Percentiles rank a stretch among this genome's conserved stretches.
Conservation (phyloP, 2,329 filamentous ascomycete genomes). For the Penicillium sp. region DNA sequence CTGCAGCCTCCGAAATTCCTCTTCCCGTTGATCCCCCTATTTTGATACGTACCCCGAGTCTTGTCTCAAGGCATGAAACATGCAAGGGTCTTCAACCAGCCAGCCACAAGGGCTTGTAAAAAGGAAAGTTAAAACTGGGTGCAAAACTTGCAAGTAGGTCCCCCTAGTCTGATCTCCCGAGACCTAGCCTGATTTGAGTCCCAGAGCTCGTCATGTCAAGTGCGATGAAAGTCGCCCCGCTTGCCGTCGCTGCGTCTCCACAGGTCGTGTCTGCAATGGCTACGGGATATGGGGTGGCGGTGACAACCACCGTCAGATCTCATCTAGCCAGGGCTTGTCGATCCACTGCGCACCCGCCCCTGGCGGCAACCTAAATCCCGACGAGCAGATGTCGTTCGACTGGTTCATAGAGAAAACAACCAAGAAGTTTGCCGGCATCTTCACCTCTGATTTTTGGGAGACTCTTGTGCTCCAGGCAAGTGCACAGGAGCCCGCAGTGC, state of each 20-base stretch:
- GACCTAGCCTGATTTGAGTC: neutral
- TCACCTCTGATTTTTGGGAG: conserved; percentile 43
- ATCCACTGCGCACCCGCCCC: conserved; percentile 14
- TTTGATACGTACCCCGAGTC: neutral
- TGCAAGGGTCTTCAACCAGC: neutral
- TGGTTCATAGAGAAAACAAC: conserved; percentile 30
- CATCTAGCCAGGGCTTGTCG: conserved; percentile 18
- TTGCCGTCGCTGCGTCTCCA: conserved; percentile 38
- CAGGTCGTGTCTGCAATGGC: conserved; percentile 42
- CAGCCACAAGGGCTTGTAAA: neutral
- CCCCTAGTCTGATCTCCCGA: neutral
- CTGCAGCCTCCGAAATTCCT: neutral
- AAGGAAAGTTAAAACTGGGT: conserved; percentile 30
- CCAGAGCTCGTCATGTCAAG: conserved; percentile 33
- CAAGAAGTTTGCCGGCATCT: conserved; percentile 39
- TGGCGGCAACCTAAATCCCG: conserved; percentile 14
- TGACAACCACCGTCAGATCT: conserved; percentile 24
- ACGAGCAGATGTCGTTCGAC: conserved; percentile 30
- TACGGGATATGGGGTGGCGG: conserved; percentile 48
- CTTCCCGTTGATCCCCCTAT: neutral
- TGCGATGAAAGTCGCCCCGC: conserved; percentile 43
- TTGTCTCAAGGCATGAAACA: neutral
- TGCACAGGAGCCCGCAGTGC: conserved; percentile 41
- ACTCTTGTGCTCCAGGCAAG: conserved; percentile 43
- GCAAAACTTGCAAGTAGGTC: conserved; percentile 36